These are phyloP conservation scores for Stipa capillata DNA, from an alignment of 176 grass and related monocot genomes.

Conservation along the genomic window DNA sequence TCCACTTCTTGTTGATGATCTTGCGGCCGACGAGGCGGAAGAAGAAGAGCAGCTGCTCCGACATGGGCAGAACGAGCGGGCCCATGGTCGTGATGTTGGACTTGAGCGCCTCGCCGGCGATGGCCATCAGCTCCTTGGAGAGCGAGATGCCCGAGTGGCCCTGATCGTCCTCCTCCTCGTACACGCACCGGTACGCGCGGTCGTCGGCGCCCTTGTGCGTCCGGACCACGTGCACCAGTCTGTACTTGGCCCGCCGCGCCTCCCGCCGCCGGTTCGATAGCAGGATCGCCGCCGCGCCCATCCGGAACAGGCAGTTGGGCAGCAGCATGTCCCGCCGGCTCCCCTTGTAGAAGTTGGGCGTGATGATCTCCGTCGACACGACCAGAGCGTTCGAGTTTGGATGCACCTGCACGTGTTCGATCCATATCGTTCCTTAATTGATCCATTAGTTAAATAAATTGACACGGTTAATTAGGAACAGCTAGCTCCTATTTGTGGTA, in stretches of 20 bases:
- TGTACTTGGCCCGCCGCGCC: slow-evolving; percentile 65
- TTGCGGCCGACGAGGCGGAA: slow-evolving; percentile 72
- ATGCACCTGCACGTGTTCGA: slow-evolving; percentile 43
- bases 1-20: slow-evolving; percentile 60
- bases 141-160: slow-evolving; percentile 84
- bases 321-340: slow-evolving; percentile 68
- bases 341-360: slow-evolving; percentile 83
- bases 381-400: slow-evolving; percentile 79
- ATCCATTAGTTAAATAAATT: neutral
- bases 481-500: neutral
- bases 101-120: slow-evolving; percentile 86
- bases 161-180: slow-evolving; percentile 74
- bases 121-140: slow-evolving; percentile 91
- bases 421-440: neutral
- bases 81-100: slow-evolving; percentile 95
- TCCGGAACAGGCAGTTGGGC: slow-evolving; percentile 86
- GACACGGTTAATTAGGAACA: too few species aligned
- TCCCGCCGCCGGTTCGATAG: slow-evolving; percentile 71
- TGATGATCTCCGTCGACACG: slow-evolving; percentile 89
- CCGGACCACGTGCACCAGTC: slow-evolving; percentile 74
- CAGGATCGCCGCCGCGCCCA: slow-evolving; percentile 87
- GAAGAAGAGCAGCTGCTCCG: slow-evolving; percentile 94
- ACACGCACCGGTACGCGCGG: slow-evolving; percentile 78
- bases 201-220: slow-evolving; percentile 85
- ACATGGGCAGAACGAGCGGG: slow-evolving; percentile 81